Evolutionary conservation across 2,329 filamentous ascomycete species (phyloP).

Genomic region (Thelonectria blattea): DNA sequence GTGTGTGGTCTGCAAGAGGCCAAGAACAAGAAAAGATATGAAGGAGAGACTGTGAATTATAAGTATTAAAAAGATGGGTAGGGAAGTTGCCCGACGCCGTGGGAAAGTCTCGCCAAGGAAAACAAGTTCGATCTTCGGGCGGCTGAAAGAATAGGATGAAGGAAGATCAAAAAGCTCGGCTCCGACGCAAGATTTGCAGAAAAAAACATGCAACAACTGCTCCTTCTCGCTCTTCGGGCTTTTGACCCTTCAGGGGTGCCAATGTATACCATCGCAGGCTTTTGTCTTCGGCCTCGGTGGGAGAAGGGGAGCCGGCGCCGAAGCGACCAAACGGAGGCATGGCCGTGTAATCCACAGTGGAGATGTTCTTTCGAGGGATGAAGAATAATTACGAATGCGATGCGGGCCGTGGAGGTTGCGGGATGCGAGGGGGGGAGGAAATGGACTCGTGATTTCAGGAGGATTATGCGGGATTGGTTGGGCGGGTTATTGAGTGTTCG

Average conservation of each 20-base stretch:
- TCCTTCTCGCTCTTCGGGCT: conserved; percentile 8
- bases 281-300: not conserved
- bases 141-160: not conserved
- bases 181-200: not conserved
- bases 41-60: conserved; percentile 2
- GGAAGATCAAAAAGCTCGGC: not conserved
- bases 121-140: conserved; percentile 9
- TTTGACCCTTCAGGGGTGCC: not conserved
- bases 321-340: not conserved
- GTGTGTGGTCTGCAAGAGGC: not conserved
- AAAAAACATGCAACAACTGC: not conserved
- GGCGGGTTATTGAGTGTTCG: not conserved
- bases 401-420: not conserved
- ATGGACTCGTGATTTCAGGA: not conserved
- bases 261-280: not conserved
- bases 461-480: not conserved
- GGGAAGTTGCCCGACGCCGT: not conserved
- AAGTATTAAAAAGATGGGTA: not conserved
- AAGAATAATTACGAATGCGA: not conserved
- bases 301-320: not conserved
- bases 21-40: not conserved
- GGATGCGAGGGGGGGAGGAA: too few species aligned
- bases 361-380: not conserved
- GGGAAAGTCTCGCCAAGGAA: not conserved
- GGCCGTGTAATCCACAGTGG: conserved; percentile 8